These are phyloP conservation scores for Spatholobus suberectus DNA, from an alignment of 306 rosid species.

Conservation along the genomic window DNA sequence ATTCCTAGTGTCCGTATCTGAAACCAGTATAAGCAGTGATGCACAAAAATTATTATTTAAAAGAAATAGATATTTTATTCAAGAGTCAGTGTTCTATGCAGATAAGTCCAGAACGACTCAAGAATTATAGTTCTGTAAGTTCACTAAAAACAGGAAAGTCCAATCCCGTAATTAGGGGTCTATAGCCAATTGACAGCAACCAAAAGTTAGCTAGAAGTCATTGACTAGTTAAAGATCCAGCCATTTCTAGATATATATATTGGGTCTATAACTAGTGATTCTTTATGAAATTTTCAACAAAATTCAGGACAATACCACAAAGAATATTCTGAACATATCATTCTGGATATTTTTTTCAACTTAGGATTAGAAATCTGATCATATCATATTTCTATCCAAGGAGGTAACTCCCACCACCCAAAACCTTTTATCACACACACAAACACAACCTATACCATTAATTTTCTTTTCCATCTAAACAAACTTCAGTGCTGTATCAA, in stretches of 20 bases:
- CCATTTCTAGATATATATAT: neutral
- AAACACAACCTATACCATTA: neutral
- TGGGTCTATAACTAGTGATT: neutral
- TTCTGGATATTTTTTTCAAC: neutral
- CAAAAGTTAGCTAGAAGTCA: neutral
- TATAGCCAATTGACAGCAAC: neutral
- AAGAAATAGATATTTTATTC: neutral
- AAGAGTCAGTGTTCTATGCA: neutral
- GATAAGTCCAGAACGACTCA: neutral
- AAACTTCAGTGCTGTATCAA: neutral
- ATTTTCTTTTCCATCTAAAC: neutral
- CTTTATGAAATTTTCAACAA: neutral
- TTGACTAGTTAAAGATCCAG: neutral
- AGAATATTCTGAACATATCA: neutral
- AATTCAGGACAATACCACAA: neutral
- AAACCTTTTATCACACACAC: neutral
- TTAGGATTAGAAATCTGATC: neutral
- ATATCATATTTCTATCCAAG: neutral
- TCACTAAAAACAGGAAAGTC: neutral
- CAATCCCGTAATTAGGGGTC: neutral
- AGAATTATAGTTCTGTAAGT: neutral
- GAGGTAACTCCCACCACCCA: neutral
- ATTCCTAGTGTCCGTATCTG: conserved; percentile 98
- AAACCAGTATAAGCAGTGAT: conserved; percentile 42
- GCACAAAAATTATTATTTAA: neutral